Evolutionary conservation across 257 asterid genomes (phyloP).

Genomic region (Orobanche coerulescens): DNA sequence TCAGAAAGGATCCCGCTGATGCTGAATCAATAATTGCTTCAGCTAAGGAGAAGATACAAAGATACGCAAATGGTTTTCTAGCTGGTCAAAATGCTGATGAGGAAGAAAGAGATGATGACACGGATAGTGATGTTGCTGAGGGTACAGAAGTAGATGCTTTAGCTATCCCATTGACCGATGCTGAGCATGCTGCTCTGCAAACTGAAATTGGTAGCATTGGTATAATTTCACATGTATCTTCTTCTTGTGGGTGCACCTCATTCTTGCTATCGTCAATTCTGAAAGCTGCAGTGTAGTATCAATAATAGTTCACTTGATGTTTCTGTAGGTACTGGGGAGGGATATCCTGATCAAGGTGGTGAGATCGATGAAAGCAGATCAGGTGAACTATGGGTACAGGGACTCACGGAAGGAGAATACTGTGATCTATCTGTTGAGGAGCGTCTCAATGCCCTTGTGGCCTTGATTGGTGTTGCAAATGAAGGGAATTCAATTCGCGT

Average conservation of each 20-base stretch:
- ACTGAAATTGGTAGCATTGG: constrained; percentile 40
- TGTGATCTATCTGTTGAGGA: constrained; percentile 89
- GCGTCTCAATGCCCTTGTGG: constrained; percentile 88
- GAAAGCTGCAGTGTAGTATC: constrained; percentile 7
- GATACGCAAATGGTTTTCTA: constrained; percentile 72
- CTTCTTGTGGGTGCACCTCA: background rate
- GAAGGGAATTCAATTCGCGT: constrained; percentile 94
- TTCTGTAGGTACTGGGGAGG: constrained; percentile 37
- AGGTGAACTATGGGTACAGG: constrained; percentile 95
- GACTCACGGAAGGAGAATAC: constrained; percentile 94
- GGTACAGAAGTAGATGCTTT: constrained; percentile 74
- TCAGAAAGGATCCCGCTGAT: constrained; percentile 92
- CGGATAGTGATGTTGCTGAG: constrained; percentile 83
- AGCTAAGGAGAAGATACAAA: constrained; percentile 87
- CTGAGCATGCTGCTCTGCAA: constrained; percentile 34
- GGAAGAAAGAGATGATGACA: constrained; percentile 91
- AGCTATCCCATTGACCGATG: constrained; percentile 43
- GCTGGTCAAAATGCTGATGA: constrained; percentile 81
- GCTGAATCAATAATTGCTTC: constrained; percentile 72
- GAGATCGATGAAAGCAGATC: constrained; percentile 87
- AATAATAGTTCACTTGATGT: constrained; percentile 18
- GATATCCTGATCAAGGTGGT: constrained; percentile 46
- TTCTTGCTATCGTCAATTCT: background rate
- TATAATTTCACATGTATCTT: constrained; percentile 26
- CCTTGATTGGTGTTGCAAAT: constrained; percentile 81